Evolutionary conservation across 345 rosid genomes (phyloP), one percentile per base, ranked within the genome.

Genomic region (Schrenkiella parvula): DNA sequence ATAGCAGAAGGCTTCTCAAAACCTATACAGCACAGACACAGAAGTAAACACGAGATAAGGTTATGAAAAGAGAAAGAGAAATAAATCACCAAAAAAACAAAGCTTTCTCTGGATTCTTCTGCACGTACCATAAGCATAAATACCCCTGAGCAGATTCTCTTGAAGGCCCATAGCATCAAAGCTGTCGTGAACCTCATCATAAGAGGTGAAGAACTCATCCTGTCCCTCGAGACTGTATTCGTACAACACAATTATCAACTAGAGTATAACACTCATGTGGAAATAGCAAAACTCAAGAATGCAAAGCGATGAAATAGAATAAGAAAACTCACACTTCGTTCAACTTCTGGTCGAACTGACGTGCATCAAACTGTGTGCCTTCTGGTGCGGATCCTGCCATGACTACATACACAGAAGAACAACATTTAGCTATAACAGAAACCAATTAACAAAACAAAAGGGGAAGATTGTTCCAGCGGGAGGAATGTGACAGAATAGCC

Each of bases 1-100:
- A 89, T 89, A 11, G 95, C 95, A 79, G 91, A 89, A 31, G 95
- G 95, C 84, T 89, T 89, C 85, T 89, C 92, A 81, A 89, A 84
- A 80, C 87, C 87, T 84, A 68, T 15, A 0, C 67, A 64, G 0
- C 0, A 70, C 23, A 14, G 0, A 31, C 50, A 32, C 37, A 55
- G 2, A 41, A 13, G 3, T 19, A 25, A 21, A 2, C 10, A 37
- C 22, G 35, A 34, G 11, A 2, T 31, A 13, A 32, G 17, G 8
- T 2, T 13, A n/a, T n/a, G 3, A 0, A 22, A 47, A 32, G 15
- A 62, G 25, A 25, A 12, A 18, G 10, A 28, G 8, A 41, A 9
- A 31, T 11, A 6, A 34, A 52, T 13, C 17, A 13, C 6, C 47
- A 29, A 25, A 31, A 12, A 55, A 15, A 23, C 14, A 50, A 2